phyloP scores from a whole-genome alignment of 768 basidiomycete species.

The Amanita phalloides region DNA sequence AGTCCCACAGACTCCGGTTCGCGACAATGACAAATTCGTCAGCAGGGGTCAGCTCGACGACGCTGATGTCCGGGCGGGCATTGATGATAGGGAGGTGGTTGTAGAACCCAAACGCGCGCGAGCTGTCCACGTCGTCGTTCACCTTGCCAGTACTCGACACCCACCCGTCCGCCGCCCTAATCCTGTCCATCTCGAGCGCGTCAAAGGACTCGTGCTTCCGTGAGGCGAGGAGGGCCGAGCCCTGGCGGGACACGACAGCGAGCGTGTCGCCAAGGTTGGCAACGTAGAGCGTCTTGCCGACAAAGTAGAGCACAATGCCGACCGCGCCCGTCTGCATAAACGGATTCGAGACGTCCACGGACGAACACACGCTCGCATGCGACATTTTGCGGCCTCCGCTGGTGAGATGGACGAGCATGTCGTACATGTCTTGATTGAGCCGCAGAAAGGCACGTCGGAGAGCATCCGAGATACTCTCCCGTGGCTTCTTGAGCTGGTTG shows the following conservation, averaged over 20 bases:
- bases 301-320: slow-evolving; percentile 79
- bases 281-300: slow-evolving; percentile 70
- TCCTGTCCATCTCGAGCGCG: slow-evolving; percentile 72
- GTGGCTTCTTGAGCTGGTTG: slow-evolving; percentile 28
- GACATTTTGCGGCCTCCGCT: slow-evolving; percentile 55
- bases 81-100: slow-evolving; percentile 85
- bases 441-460: slow-evolving; percentile 80
- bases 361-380: slow-evolving; percentile 35
- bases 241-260: slow-evolving; percentile 75
- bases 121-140: slow-evolving; percentile 85
- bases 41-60: slow-evolving; percentile 59
- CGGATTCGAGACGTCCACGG: slow-evolving; percentile 26
- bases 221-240: slow-evolving; percentile 65
- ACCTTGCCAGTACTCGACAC: slow-evolving; percentile 85
- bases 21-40: slow-evolving; percentile 97
- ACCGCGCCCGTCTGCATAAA: slow-evolving; percentile 65
- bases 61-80: slow-evolving; percentile 70
- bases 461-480: slow-evolving; percentile 61
- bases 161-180: slow-evolving; percentile 89
- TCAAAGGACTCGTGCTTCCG: slow-evolving; percentile 87
- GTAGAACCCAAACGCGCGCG: slow-evolving; percentile 92
- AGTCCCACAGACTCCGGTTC: slow-evolving; percentile 90
- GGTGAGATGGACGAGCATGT: slow-evolving; percentile 20
- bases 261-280: slow-evolving; percentile 86
- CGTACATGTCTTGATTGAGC: slow-evolving; percentile 75